These are phyloP conservation scores for Boletus eberwhitei DNA, from an alignment of 768 basidiomycete species.

Conservation along the genomic window DNA sequence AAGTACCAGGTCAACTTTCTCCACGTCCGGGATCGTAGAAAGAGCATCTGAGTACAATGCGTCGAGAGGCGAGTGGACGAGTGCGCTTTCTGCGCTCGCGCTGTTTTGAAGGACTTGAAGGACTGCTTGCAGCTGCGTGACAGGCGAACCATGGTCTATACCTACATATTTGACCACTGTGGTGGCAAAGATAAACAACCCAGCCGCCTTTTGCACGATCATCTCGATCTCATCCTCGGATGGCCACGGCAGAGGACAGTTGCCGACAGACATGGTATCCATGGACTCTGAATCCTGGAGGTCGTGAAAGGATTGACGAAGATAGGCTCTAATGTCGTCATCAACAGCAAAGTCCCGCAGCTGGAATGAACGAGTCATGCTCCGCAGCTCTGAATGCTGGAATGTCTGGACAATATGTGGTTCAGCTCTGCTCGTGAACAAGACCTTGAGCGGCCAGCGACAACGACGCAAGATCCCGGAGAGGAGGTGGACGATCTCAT, in stretches of 20 bases:
- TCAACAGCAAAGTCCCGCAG: constrained; percentile 22
- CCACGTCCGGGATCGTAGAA: constrained; percentile 4
- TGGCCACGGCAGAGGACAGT: constrained; percentile 15
- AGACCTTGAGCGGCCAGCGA: constrained; percentile 23
- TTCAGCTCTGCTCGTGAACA: constrained; percentile 24
- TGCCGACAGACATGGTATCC: background rate
- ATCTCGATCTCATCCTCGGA: constrained; percentile 19
- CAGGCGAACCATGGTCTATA: constrained; percentile 8
- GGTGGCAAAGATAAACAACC: constrained; percentile 29
- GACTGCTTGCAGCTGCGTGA: constrained; percentile 7
- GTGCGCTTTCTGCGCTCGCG: background rate
- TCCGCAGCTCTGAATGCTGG: constrained; percentile 12
- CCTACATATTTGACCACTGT: constrained; percentile 27
- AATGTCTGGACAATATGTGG: constrained; percentile 20
- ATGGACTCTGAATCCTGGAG: constrained; percentile 3
- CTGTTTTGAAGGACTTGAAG: constrained; percentile 6
- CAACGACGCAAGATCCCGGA: constrained; percentile 9
- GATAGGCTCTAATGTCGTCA: constrained; percentile 24
- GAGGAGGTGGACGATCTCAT: constrained; percentile 24
- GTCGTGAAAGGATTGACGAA: constrained; percentile 18
- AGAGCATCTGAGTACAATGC: constrained; percentile 15
- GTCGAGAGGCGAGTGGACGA: constrained; percentile 14
- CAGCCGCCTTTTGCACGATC: constrained; percentile 18
- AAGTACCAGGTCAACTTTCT: constrained; percentile 9
- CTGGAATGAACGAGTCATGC: constrained; percentile 2